Percentiles rank a stretch among this genome's conserved stretches.
These are phyloP conservation scores for Coccomyxa sp. DNA, from an alignment of 139 green algal species.

Conservation along the genomic window DNA sequence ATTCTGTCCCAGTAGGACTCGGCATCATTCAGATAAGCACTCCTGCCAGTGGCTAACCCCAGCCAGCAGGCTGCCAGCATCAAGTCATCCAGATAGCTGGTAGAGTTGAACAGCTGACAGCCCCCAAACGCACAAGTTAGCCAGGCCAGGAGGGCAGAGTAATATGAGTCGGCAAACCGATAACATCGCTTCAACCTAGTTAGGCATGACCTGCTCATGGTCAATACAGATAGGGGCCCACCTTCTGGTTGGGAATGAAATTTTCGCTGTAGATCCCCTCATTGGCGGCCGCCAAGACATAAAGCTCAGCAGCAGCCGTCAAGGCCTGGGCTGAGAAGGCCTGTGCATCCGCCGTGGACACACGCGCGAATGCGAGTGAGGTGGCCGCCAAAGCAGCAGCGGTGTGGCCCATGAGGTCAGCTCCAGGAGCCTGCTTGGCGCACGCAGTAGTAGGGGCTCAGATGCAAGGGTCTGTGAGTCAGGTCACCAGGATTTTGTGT, in stretches of 20 bases:
- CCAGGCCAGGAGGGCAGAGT: too few relatives aligned
- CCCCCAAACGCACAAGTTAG: neutral
- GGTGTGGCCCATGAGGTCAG: constrained; percentile 41
- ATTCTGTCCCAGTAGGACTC: constrained; percentile 1
- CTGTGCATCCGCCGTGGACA: constrained; percentile 23
- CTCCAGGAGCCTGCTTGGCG: constrained; percentile 18
- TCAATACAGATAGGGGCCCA: neutral
- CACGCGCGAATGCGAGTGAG: constrained; percentile 34
- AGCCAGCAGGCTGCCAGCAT: constrained; percentile 53
- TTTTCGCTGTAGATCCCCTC: neutral
- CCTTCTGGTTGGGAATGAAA: neutral
- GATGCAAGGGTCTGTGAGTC: too few relatives aligned
- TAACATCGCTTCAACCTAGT: neutral
- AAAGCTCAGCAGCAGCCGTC: constrained; percentile 39
- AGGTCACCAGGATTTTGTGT: too few relatives aligned
- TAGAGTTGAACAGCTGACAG: constrained; percentile 8
- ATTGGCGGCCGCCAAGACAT: neutral
- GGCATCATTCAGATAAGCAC: constrained; percentile 29
- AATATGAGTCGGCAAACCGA: too few relatives aligned
- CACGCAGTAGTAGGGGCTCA: too few relatives aligned
- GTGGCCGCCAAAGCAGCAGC: constrained; percentile 49
- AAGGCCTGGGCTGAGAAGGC: constrained; percentile 13
- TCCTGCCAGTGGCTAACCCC: constrained; percentile 37
- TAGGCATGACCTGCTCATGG: neutral
- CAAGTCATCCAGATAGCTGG: constrained; percentile 47